Percentiles rank a stretch among this genome's conserved stretches.
Evolutionary conservation across 2,329 filamentous ascomycete genomes (phyloP).

Genomic region (Endothia cerciana): DNA sequence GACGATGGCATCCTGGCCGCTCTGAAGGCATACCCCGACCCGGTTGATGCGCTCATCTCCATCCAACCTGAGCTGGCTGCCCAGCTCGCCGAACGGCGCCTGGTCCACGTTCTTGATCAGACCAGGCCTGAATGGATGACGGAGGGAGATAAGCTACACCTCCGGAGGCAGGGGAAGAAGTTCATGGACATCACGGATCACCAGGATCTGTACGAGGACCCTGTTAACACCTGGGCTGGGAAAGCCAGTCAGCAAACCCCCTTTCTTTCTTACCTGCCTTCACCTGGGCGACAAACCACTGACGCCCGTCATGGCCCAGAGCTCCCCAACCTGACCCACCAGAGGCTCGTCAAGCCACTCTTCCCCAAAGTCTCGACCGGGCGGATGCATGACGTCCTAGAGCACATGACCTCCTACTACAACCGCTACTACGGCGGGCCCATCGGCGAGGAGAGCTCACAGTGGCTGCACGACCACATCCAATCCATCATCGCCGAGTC

Average conservation of each 20-base stretch:
- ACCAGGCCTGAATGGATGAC: slow-evolving; percentile 69
- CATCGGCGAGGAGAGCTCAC: slow-evolving; percentile 39
- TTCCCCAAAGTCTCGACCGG: slow-evolving; percentile 62
- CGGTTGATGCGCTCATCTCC: slow-evolving; percentile 23
- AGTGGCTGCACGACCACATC: slow-evolving; percentile 43
- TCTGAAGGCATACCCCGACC: slow-evolving; percentile 17
- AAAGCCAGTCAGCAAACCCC: slow-evolving; percentile 36
- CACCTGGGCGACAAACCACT: neutral
- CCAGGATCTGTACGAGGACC: slow-evolving; percentile 49
- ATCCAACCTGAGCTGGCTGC: slow-evolving; percentile 25
- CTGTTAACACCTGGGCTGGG: slow-evolving; percentile 31
- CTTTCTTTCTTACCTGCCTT: neutral
- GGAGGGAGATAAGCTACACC: slow-evolving; percentile 72
- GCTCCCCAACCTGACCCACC: slow-evolving; percentile 47
- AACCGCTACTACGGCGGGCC: slow-evolving; percentile 58
- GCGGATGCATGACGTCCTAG: slow-evolving; percentile 67
- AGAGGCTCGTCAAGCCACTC: slow-evolving; percentile 59
- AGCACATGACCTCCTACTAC: slow-evolving; percentile 64
- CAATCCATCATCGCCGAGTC: slow-evolving; percentile 40
- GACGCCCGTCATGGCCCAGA: slow-evolving; percentile 31
- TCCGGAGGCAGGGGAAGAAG: slow-evolving; percentile 67
- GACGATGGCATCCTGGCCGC: slow-evolving; percentile 24
- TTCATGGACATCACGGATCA: slow-evolving; percentile 76
- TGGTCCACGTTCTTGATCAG: slow-evolving; percentile 68
- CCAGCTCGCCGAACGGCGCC: slow-evolving; percentile 47